Percentiles rank a stretch among this genome's conserved stretches.
phyloP scores from a whole-genome alignment of 2,329 filamentous ascomycete genomes.

The Pseudogymnoascus sp. region DNA sequence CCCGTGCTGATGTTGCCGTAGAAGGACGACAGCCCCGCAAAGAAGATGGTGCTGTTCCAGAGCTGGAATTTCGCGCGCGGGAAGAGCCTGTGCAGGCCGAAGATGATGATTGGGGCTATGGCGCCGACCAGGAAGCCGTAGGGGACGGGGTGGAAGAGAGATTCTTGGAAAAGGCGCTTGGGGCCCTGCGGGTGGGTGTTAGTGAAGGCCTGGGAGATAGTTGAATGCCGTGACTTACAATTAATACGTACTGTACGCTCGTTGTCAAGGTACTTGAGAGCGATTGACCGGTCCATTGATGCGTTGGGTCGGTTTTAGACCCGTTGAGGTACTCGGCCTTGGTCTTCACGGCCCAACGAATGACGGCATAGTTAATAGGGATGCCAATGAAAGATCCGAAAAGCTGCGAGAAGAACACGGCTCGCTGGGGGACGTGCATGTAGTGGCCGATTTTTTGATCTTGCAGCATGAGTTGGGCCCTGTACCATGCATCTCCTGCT shows the following conservation, averaged over 20 bases:
- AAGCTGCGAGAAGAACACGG: conserved; percentile 54
- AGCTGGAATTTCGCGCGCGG: conserved; percentile 45
- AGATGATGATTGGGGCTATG: conserved; percentile 40
- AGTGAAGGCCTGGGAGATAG: background rate
- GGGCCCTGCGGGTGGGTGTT: conserved; percentile 32
- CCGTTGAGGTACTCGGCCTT: conserved; percentile 51
- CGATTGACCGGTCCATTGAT: conserved; percentile 55
- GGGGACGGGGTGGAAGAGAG: conserved; percentile 42
- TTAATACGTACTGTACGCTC: conserved; percentile 53
- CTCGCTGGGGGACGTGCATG: conserved; percentile 52
- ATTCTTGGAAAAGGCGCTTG: conserved; percentile 40
- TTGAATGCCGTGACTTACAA: conserved; percentile 31
- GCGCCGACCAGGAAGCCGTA: conserved; percentile 49
- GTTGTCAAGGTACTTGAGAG: conserved; percentile 46
- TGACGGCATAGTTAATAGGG: conserved; percentile 54
- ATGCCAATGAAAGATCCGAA: conserved; percentile 52
- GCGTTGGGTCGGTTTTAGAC: conserved; percentile 42
- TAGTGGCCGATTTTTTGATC: conserved; percentile 60
- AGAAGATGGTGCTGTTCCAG: conserved; percentile 58
- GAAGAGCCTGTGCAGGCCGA: conserved; percentile 44
- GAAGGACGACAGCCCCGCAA: conserved; percentile 46
- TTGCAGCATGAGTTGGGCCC: conserved; percentile 51
- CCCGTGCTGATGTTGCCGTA: conserved; percentile 57
- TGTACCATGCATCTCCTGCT: conserved; percentile 55
- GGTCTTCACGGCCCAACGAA: conserved; percentile 51